Base-by-base conservation (phyloP, 306 rosid species). In the Cercis canadensis region DNA sequence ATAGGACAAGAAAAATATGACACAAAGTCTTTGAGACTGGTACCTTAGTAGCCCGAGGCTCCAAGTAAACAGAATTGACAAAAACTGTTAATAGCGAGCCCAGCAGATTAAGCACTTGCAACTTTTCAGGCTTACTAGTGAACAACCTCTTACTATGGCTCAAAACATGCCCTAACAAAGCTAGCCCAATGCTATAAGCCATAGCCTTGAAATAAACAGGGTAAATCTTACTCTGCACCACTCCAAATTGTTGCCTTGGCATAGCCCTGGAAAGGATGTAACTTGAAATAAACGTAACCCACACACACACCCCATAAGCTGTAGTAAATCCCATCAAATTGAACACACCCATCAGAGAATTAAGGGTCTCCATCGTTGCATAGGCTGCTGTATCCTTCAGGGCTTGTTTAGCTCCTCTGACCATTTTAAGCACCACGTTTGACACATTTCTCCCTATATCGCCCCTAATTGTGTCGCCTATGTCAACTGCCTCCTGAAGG, bases 221-320 rank as follows among this genome's bases (percentile, higher is more conserved):
- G 74, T 85, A 93, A n/a, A 90, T 87, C 86, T 90, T 90, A 78
- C 94, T 90, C 77, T 90, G 96, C 37, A 83, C 88, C 79, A 93
- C 66, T 5, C 83, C 98, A 65, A 93, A 87, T 56, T 87, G 94
- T 57, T 93, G 97, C 64, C 90, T 83, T 5, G 90, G 80, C 78
- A 93, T 69, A 15, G 69, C 83, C 34, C 69, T 65, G 0, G 85
- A 78, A 57, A 88, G 29, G 29, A 90, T 85, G 9, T 87, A 70
- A 80, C 94, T 93, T 1, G 92, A 83, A 32, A 82, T 67, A 37
- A 93, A 93, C 4, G 98, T 90, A 5, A 83, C 78, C 98, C 96
- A 93, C 58, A 87, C 79, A 41, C 84, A 69, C 84, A 86, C 78
- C 4, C 97, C 98, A 72, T 80, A 90, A 34, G 89, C 92, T 0